Evolutionary conservation across 2,329 filamentous ascomycete species (phyloP).

Genomic region (Xylaria sp.): DNA sequence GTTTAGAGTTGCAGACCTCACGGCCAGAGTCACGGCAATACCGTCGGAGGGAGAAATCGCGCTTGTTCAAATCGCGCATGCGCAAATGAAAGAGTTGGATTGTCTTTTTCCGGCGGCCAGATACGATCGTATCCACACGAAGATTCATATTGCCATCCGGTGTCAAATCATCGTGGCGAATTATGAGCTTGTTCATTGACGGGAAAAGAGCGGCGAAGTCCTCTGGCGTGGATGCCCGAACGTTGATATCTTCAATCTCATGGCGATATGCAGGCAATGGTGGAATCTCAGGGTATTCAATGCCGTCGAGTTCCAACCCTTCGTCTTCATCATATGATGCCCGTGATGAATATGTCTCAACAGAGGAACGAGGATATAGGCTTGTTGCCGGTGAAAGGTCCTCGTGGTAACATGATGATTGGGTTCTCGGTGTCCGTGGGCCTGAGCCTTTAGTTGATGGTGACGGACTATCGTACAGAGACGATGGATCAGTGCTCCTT

Average conservation of each 20-base stretch:
- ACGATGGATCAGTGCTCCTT: constrained; percentile 55
- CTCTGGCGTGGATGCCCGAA: constrained; percentile 77
- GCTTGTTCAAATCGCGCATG: constrained; percentile 86
- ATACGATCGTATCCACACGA: constrained; percentile 79
- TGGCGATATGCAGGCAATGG: constrained; percentile 64
- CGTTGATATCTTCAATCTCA: constrained; percentile 67
- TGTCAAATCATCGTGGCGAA: constrained; percentile 89
- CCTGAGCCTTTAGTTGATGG: constrained; percentile 46
- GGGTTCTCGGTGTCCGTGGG: constrained; percentile 29
- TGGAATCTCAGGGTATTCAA: constrained; percentile 51
- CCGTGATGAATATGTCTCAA: constrained; percentile 80
- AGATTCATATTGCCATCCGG: constrained; percentile 97
- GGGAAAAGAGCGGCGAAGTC: constrained; percentile 89
- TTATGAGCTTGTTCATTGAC: constrained; percentile 77
- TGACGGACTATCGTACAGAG: constrained; percentile 49
- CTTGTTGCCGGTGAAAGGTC: constrained; percentile 50
- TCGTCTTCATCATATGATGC: constrained; percentile 65
- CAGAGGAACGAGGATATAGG: constrained; percentile 62
- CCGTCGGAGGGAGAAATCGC: constrained; percentile 87
- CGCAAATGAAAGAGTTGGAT: constrained; percentile 87
- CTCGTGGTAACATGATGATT: constrained; percentile 35
- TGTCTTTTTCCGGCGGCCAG: constrained; percentile 69
- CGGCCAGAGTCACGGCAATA: constrained; percentile 93
- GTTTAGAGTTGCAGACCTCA: constrained; percentile 85
- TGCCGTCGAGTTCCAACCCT: constrained; percentile 42